A percentile compares a stretch with the other conserved stretches of the same genome.
Conservation (phyloP, 1,284 basidiomycete species). For the Cryptococcus maquisensis region DNA sequence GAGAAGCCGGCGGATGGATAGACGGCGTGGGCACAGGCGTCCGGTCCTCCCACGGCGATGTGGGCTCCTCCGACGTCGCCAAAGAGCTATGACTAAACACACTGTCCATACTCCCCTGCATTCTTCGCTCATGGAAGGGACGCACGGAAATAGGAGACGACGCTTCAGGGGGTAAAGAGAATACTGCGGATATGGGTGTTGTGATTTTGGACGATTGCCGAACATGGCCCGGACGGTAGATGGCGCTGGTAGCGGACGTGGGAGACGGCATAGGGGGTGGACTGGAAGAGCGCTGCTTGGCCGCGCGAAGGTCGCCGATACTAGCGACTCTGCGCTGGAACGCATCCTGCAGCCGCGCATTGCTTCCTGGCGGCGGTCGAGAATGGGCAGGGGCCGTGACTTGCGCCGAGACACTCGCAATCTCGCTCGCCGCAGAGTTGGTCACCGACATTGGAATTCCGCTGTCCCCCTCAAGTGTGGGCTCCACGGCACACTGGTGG, state of each 20-base stretch:
- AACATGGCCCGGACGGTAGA: background rate
- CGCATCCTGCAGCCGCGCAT: conserved; percentile 27
- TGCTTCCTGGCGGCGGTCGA: conserved; percentile 4
- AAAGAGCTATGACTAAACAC: conserved; percentile 12
- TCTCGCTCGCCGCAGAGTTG: background rate
- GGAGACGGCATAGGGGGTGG: conserved; percentile 31
- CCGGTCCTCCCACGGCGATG: conserved; percentile 13
- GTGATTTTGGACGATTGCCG: conserved; percentile 12
- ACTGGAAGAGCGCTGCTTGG: conserved; percentile 35
- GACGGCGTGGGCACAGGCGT: conserved; percentile 12
- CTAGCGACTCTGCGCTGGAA: conserved; percentile 52
- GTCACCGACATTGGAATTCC: conserved; percentile 34
- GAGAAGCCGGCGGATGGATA: background rate
- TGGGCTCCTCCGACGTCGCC: conserved; percentile 13
- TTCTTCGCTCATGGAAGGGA: conserved; percentile 13
- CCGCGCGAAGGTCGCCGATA: conserved; percentile 55
- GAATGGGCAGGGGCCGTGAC: background rate
- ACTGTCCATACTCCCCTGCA: conserved; percentile 25
- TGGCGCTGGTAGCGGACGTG: background rate
- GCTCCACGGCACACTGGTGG: conserved; percentile 69
- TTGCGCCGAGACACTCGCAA: background rate
- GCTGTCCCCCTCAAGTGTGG: background rate
- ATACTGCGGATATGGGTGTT: conserved; percentile 27
- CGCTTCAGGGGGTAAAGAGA: conserved; percentile 17
- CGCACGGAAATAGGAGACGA: conserved; percentile 20